These are phyloP conservation scores for Fusarium clavum DNA, from an alignment of 2,329 filamentous ascomycete genomes.

Conservation along the genomic window DNA sequence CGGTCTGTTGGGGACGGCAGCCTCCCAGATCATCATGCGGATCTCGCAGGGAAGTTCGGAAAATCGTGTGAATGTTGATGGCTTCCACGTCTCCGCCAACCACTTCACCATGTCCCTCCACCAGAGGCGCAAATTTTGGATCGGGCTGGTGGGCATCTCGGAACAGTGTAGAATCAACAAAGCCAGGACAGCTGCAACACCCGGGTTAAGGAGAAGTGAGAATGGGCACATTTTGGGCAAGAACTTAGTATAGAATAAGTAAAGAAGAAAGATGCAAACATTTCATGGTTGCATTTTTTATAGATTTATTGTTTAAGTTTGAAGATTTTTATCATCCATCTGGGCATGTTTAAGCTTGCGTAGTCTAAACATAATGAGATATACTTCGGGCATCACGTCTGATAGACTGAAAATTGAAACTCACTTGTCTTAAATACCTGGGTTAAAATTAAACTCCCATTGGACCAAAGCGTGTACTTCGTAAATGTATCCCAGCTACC, in stretches of 20 bases:
- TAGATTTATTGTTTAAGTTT: background rate
- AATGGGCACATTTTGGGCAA: background rate
- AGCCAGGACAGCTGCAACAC: background rate
- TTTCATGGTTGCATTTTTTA: background rate
- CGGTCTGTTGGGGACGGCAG: background rate
- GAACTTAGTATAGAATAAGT: background rate
- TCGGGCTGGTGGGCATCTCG: background rate
- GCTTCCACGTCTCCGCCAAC: background rate
- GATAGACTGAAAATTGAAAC: background rate
- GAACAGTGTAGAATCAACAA: background rate
- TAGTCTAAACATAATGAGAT: background rate
- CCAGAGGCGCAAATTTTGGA: background rate
- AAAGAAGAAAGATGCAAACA: background rate
- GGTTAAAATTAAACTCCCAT: background rate
- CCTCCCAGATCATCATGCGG: conserved; percentile 12
- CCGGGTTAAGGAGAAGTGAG: background rate
- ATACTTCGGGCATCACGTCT: background rate
- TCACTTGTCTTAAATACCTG: background rate
- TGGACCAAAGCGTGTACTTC: background rate
- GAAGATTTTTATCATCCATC: background rate
- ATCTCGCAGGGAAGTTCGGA: background rate
- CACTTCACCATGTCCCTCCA: background rate
- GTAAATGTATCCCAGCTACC: too few species aligned
- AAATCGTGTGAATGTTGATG: background rate
- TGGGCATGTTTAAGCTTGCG: background rate